Evolutionary conservation across 306 rosid species (phyloP).

Genomic region (Vigna mungo): DNA sequence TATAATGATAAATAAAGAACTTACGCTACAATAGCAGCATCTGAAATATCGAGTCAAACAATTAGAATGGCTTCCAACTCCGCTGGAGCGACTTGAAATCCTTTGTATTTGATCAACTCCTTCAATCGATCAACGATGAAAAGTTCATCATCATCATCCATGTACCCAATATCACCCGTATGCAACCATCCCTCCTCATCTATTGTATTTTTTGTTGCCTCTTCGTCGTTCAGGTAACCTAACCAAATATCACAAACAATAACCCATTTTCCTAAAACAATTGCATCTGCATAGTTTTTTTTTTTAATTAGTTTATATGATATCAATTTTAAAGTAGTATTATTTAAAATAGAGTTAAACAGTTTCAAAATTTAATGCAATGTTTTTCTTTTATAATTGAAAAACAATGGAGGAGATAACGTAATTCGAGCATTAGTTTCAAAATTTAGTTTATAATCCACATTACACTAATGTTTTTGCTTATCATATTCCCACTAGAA

Average conservation of each 20-base stretch:
- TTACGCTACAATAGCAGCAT: conserved; percentile 72
- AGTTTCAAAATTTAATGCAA: too few species aligned
- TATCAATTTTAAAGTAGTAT: too few species aligned
- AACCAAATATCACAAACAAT: neutral
- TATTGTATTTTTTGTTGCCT: conserved; percentile 62
- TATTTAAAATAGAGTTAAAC: too few species aligned
- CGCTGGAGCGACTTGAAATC: conserved; percentile 84
- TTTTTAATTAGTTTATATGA: too few species aligned
- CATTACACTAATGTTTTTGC: too few species aligned
- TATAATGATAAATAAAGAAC: neutral
- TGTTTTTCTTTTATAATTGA: too few species aligned
- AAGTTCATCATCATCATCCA: conserved; percentile 63
- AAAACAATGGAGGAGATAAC: too few species aligned
- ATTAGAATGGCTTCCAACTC: conserved; percentile 71
- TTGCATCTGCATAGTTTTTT: too few species aligned
- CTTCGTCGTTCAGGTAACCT: conserved; percentile 67
- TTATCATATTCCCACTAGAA: too few species aligned
- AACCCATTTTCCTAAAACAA: too few species aligned
- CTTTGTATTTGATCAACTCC: conserved; percentile 74
- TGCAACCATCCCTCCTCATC: conserved; percentile 67
- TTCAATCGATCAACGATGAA: conserved; percentile 73
- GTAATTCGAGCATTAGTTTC: too few species aligned
- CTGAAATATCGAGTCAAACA: conserved; percentile 59
- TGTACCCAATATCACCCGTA: conserved; percentile 71
- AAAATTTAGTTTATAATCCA: too few species aligned